Evolutionary conservation across 768 basidiomycete genomes (phyloP), one percentile per base, ranked within the genome.

Genomic region (Mycena polygramma): DNA sequence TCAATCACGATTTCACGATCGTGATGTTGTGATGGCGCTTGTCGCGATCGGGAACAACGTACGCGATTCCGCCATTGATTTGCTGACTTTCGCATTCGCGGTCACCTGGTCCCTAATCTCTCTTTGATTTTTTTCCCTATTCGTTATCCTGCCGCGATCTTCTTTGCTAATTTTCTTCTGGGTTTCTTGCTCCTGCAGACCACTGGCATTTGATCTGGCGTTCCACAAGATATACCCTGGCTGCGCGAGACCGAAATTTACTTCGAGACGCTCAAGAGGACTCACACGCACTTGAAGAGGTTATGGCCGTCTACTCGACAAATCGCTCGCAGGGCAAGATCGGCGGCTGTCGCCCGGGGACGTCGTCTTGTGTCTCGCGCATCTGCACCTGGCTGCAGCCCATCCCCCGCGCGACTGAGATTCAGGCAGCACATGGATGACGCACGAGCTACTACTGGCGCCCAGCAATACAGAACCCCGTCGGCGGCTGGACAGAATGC

Each of bases 151-250:
- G 30, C 6, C 30, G 30, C 30, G 30, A 30, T 30, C 30, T 30
- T 30, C 2, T 30, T 30, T 30, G 3, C 30, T 30, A 30, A 30
- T 30, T 30, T 30, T 30, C 30, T 30, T 30, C 30, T 30, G 75
- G 96, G 96, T 54, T 99, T 89, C 83, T 92, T 99, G 63, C 96
- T 98, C 24, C 98, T 97, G 1, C 98, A 99, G 81, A 99, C 0
- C 97, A 99, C 77, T 95, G 97, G 63, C 98, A 99, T 81, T 99
- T 99, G 86, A 90, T 99, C 92, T 99, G 68, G 97, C 98, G 55
- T 99, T 97, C 89, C 99, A 99, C 87, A 98, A 99, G 99, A 80
- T 99, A 99, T 84, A 98, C 95, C 14, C 97, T 99, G 97, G 98
- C 96, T 30, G 30, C 30, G 30, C 53, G 98, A 99, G 84, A 98